Evolutionary conservation across 176 grass and related monocot genomes (phyloP), one percentile per base, ranked within the genome.

Genomic region (Thinopyrum elongatum): DNA sequence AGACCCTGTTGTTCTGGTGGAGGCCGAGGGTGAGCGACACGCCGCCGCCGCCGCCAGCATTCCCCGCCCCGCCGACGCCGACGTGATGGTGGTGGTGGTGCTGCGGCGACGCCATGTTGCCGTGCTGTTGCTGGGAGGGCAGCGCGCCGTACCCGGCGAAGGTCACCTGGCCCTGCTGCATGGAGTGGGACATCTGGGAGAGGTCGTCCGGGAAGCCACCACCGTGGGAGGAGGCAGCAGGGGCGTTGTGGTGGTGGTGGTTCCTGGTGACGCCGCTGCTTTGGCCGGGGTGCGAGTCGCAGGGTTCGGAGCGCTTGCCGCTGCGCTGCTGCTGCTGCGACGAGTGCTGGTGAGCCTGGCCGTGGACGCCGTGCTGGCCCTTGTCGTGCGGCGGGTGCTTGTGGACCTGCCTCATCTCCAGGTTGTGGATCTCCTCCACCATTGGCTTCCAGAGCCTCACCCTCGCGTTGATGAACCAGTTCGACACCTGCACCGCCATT

Each of bases 391-490:
- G 33, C 0, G 93, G 78, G 61, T 89, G 86, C 65, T 92, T 94
- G 38, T 92, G 87, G 28, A 59, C 27, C 83, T 97, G 92, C 63
- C 90, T 88, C 90, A 93, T 93, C 81, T 99, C 97, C 0, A 99
- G 92, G 83, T 92, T 86, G 83, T 99, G 97, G 36, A 99, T 93
- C 87, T 99, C 97, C 79, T 99, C 97, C 12, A 99, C 94, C 97
- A 99, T 99, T 0, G 97, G 97, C 87, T 99, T 99, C 97, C 97
- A 99, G 16, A 99, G 86, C 44, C 97, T 84, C 33, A 99, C 97
- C 85, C 97, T 94, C 38, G 97, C 97, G 74, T 99, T 99, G 33
- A 99, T 99, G 66, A 99, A 99, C 97, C 97, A 99, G 60, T 99
- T 99, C 2, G 97, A 99, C 42, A 99, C 97, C 97, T 99, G 49